Percentiles rank a stretch among this genome's conserved stretches.
Conservation (phyloP, 805 yeast genomes). For the Saccharomycopsis sp. region DNA sequence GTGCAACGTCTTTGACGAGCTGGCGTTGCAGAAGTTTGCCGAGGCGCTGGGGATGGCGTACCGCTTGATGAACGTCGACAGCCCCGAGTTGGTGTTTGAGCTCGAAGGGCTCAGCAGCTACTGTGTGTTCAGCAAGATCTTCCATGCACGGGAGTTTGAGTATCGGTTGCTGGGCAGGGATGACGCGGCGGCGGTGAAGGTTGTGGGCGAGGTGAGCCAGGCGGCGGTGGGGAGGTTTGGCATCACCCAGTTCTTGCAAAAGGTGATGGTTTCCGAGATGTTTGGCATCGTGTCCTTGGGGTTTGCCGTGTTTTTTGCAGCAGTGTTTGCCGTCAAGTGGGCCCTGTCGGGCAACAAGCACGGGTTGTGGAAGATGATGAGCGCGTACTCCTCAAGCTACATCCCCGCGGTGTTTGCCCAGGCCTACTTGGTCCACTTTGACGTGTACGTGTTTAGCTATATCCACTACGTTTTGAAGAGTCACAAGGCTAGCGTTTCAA, state of each 20-base stretch:
- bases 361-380: constrained; percentile 8
- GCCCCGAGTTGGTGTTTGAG: constrained; percentile 6
- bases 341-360: too few species aligned
- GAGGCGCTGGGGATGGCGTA: constrained; percentile 1
- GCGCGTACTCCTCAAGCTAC: constrained; percentile 6
- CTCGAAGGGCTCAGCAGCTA: constrained; percentile 5
- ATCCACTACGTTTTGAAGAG: constrained; percentile 6
- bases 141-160: constrained; percentile 7
- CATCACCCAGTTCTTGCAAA: constrained; percentile 7
- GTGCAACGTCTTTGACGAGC: constrained; percentile 9
- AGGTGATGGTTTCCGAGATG: constrained; percentile 5
- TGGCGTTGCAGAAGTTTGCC: constrained; percentile 5
- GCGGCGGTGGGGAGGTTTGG: constrained; percentile 6
- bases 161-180: constrained; percentile 10
- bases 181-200: constrained; percentile 1
- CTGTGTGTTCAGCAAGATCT: constrained; percentile 8
- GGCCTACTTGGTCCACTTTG: constrained; percentile 9
- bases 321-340: constrained; percentile 3
- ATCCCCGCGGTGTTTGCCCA: constrained; percentile 11
- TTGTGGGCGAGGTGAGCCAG: constrained; percentile 4
- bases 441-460: constrained; percentile 8
- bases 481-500: background rate
- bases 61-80: constrained; percentile 2
- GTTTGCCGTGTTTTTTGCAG: constrained; percentile 1
- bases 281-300: background rate